These are phyloP conservation scores for Boletales sp. DNA, from an alignment of 768 basidiomycete species.

Conservation along the genomic window DNA sequence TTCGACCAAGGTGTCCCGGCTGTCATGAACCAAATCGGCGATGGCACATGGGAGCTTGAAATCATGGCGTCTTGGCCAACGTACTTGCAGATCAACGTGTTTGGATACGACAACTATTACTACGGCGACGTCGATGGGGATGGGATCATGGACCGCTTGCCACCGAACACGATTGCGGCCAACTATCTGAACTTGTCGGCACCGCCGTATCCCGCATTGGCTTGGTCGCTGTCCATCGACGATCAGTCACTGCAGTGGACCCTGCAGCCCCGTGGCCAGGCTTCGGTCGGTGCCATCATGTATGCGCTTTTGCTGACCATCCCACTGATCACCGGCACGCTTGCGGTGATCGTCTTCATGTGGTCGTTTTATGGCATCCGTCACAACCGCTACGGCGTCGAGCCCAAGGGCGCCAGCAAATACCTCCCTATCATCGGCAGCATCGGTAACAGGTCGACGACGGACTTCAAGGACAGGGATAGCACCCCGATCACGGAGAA, in stretches of 20 bases:
- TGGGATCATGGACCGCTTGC: constrained; percentile 84
- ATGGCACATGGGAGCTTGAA: constrained; percentile 80
- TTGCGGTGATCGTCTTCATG: constrained; percentile 87
- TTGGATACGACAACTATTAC: constrained; percentile 87
- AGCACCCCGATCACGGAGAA: constrained; percentile 62
- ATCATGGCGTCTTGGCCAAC: constrained; percentile 91
- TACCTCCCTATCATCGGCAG: constrained; percentile 87
- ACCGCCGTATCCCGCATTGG: constrained; percentile 81
- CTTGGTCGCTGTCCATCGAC: constrained; percentile 81
- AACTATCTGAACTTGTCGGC: constrained; percentile 92
- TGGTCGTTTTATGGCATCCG: constrained; percentile 96
- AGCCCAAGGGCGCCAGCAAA: constrained; percentile 62
- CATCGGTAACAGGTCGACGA: constrained; percentile 59
- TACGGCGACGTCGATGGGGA: constrained; percentile 90
- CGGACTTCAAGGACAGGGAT: constrained; percentile 60
- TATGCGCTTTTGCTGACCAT: constrained; percentile 79
- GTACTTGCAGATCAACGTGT: constrained; percentile 87
- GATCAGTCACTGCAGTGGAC: constrained; percentile 76
- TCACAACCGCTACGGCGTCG: constrained; percentile 88
- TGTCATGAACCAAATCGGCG: constrained; percentile 58
- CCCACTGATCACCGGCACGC: constrained; percentile 78
- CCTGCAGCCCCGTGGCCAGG: constrained; percentile 77
- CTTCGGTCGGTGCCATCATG: constrained; percentile 80
- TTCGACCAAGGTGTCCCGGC: constrained; percentile 79
- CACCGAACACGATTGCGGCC: constrained; percentile 80